Percentiles rank a stretch among this genome's conserved stretches.
Conservation (phyloP, 2,329 filamentous ascomycete species). For the Exophiala alcalophila region DNA sequence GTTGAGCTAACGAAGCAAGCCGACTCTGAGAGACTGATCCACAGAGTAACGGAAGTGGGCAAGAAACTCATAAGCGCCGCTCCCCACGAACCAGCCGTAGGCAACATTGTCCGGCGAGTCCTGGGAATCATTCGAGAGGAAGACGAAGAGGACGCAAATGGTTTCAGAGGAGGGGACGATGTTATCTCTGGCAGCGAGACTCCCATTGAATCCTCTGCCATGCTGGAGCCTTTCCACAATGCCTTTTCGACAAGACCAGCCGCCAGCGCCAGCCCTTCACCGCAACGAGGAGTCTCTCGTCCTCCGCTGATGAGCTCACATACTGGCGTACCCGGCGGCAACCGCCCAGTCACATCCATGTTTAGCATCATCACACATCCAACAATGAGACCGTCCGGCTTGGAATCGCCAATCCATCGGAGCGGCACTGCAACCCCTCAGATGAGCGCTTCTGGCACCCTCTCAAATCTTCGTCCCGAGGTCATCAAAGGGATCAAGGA, state of each 20-base stretch:
- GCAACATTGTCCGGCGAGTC: slow-evolving; percentile 89
- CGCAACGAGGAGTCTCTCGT: slow-evolving; percentile 41
- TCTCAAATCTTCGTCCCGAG: slow-evolving; percentile 76
- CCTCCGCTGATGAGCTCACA: slow-evolving; percentile 62
- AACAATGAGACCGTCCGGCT: slow-evolving; percentile 35
- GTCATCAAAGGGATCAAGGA: slow-evolving; percentile 92
- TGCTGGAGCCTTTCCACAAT: slow-evolving; percentile 26
- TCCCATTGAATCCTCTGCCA: slow-evolving; percentile 47
- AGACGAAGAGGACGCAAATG: slow-evolving; percentile 68
- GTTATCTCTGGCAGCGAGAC: slow-evolving; percentile 58
- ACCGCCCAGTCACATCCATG: slow-evolving; percentile 63
- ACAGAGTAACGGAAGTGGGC: slow-evolving; percentile 75
- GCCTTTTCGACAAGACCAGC: slow-evolving; percentile 9
- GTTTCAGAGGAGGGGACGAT: slow-evolving; percentile 46
- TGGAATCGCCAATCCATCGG: slow-evolving; percentile 40
- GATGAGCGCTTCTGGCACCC: slow-evolving; percentile 31
- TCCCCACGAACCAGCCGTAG: slow-evolving; percentile 85
- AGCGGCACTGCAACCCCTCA: slow-evolving; percentile 35
- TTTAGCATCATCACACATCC: slow-evolving; percentile 81
- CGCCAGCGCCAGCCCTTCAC: slow-evolving; percentile 24
- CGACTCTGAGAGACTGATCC: slow-evolving; percentile 74
- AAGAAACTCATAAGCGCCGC: slow-evolving; percentile 76
- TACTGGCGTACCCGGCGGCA: slow-evolving; percentile 55
- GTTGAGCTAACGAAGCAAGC: slow-evolving; percentile 77
- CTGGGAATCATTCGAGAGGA: slow-evolving; percentile 90